A percentile compares a stretch with the other conserved stretches of the same genome.
Conservation (phyloP, 1,284 basidiomycete species). For the Moesziomyces parantarcticus region DNA sequence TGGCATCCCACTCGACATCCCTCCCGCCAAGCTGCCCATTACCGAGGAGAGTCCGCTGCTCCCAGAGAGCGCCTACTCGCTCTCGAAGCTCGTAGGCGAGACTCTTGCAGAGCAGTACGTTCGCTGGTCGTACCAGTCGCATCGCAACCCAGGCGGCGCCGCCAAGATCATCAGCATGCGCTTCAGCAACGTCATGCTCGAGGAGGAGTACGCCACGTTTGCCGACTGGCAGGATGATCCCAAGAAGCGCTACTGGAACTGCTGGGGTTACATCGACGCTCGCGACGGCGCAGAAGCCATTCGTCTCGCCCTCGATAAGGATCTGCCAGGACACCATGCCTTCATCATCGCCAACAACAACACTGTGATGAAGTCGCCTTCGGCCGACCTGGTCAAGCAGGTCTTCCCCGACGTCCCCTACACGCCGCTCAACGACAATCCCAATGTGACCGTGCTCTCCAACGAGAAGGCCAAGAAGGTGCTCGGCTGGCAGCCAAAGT, state of each 20-base stretch:
- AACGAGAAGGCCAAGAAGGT: conserved; percentile 69
- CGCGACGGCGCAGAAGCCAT: conserved; percentile 69
- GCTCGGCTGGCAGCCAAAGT: conserved; percentile 67
- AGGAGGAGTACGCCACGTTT: conserved; percentile 68
- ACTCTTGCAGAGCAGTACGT: conserved; percentile 68
- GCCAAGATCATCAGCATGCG: conserved; percentile 68
- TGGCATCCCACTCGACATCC: conserved; percentile 68
- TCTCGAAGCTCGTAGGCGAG: conserved; percentile 69
- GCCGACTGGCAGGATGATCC: conserved; percentile 68
- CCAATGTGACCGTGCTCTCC: conserved; percentile 58
- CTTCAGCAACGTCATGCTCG: conserved; percentile 68
- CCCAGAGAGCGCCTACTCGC: conserved; percentile 68
- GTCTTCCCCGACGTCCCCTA: conserved; percentile 67
- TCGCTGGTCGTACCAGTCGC: conserved; percentile 64
- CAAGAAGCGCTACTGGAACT: conserved; percentile 45
- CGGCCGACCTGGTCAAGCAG: conserved; percentile 67
- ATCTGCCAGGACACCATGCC: conserved; percentile 67
- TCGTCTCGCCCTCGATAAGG: conserved; percentile 62
- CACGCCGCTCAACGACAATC: conserved; percentile 38
- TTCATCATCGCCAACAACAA: conserved; percentile 69
- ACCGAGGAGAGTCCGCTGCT: conserved; percentile 62
- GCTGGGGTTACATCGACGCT: conserved; percentile 64
- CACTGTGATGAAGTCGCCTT: conserved; percentile 64
- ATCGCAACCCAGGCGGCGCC: conserved; percentile 9
- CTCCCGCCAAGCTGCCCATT: conserved; percentile 65